A percentile compares a stretch with the other conserved stretches of the same genome.
These are phyloP conservation scores for Globisporangium camurandrum DNA, from an alignment of 352 stramenopile genomes.

Conservation along the genomic window DNA sequence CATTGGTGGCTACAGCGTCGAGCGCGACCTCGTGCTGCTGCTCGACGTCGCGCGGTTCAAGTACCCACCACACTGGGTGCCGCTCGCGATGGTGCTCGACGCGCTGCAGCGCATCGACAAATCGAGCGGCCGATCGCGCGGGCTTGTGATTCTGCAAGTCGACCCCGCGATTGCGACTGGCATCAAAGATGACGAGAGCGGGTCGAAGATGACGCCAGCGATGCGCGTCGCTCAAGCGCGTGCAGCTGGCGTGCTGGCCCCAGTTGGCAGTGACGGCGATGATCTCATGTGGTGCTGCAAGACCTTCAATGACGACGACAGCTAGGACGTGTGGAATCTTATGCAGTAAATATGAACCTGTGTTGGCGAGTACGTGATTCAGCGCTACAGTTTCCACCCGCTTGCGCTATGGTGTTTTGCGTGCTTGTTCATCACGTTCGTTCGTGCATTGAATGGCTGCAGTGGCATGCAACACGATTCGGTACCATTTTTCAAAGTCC, in stretches of 20 bases:
- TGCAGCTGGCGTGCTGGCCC: not conserved
- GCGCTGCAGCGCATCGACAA: conserved; percentile 41
- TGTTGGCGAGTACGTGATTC: no score
- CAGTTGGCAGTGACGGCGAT: no score
- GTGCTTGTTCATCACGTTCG: no score
- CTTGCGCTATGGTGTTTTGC: no score
- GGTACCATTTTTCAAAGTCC: no score
- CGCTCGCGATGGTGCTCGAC: conserved; percentile 40
- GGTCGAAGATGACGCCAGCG: not conserved
- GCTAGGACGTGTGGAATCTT: no score
- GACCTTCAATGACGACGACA: no score
- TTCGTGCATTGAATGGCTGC: no score
- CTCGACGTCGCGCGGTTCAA: conserved; percentile 96
- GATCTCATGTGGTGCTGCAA: no score
- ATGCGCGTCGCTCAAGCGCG: not conserved
- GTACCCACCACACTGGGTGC: conserved; percentile 89
- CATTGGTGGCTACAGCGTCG: conserved; percentile 91
- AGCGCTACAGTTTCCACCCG: no score
- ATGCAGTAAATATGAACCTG: no score
- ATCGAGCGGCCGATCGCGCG: conserved; percentile 30
- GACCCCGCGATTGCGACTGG: conserved; percentile 4
- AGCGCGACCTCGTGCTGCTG: conserved; percentile 90
- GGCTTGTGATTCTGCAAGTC: conserved; percentile 8
- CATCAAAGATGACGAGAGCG: not conserved
- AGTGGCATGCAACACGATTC: no score